Base-by-base conservation (phyloP, 257 asterid species). In the Perilla frutescens region DNA sequence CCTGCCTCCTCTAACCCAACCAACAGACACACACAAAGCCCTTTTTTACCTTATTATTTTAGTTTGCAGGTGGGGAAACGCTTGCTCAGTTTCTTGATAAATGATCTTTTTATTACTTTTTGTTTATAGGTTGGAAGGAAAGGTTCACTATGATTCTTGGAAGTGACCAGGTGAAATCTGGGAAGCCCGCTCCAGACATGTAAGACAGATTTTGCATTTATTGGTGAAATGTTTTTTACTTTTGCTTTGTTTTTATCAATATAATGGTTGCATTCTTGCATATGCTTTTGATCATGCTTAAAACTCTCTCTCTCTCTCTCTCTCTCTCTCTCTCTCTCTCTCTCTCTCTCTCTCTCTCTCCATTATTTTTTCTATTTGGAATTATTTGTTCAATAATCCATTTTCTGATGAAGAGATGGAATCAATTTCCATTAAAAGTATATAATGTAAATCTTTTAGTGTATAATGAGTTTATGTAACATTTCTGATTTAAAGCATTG, bases 121-220 rank as follows among this genome's bases (percentile, higher is more conserved):
- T 57, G 54, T 74, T 67, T 57, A 62, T 71, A 93, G 98, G 97
- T 62, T 93, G 98, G 98, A 89, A 78, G 84, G 93, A 93, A 70
- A 56, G 69, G 31, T 93, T 93, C 79, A n/a, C 73, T 1, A 85
- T 84, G 67, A 87, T 93, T 81, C 90, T 93, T 66, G 97, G 97
- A 70, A 88, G 96, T 82, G 96, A 93, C 55, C 86, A 93, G 71
- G 98, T 93, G 75, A 79, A 86, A 76, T 80, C 91, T 79, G 98
- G 98, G 75, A 93, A 93, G 79, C 98, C 98, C 8, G 77, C 96
- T 50, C 98, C 98, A 57, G 96, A 93, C 78, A 66, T 93, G 98
- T 91, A 84, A 85, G 92, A 47, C 29, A 56, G 50, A 34, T 78
- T 68, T 71, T 60, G 66, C 36, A 31, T 40, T 45, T 58, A 34